Base-by-base conservation (phyloP, 2,329 filamentous ascomycete genomes). In the Fonsecaea erecta region DNA sequence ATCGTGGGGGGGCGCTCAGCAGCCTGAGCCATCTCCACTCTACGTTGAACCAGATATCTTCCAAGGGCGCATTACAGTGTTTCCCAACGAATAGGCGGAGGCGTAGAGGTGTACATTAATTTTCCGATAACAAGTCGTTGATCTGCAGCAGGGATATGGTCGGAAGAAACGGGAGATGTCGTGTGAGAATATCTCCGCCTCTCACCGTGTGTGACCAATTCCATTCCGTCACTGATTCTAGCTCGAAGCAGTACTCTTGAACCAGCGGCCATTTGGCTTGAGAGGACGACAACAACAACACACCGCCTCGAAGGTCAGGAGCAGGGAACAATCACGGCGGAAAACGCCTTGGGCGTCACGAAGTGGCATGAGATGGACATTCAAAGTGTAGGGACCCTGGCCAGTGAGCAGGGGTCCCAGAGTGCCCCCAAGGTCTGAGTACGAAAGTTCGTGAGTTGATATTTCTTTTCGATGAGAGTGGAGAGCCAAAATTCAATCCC, bases 121-220 rank as follows among this genome's bases (percentile, higher is more conserved):
- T 16, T 35, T 48, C 18, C 37, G 26, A 60, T 28, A 52, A 60
- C 9, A 28, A 32, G 30, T 35, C 37, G 6, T 32, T 52, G 58
- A 60, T 60, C 58, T 16, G 18, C 30, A 21, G 37, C 48, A 53
- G 46, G 57, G 48, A 59, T 59, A 18, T 53, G 0, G 52, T 34
- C 32, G 32, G 52, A 32, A 30, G 32, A n/a, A 21, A 53, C 52
- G 26, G 52, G 14, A 30, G 43, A 24, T 9, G 11, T 11, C 55
- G 32, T 59, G 55, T 14, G 21, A 24, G 43, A 34, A 48, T 11
- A 24, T 24, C 6, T 16, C n/a, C 6, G 12, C 24, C 11, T 16
- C 12, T 24, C 18, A 24, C 40, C 37, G 21, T 14, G n/a, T 46
- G 43, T 48, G 43, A 48, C 43, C 43, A 48, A 48, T 48, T 48